Base-by-base conservation (phyloP, 345 rosid species). In the Sisymbrium altissimum region DNA sequence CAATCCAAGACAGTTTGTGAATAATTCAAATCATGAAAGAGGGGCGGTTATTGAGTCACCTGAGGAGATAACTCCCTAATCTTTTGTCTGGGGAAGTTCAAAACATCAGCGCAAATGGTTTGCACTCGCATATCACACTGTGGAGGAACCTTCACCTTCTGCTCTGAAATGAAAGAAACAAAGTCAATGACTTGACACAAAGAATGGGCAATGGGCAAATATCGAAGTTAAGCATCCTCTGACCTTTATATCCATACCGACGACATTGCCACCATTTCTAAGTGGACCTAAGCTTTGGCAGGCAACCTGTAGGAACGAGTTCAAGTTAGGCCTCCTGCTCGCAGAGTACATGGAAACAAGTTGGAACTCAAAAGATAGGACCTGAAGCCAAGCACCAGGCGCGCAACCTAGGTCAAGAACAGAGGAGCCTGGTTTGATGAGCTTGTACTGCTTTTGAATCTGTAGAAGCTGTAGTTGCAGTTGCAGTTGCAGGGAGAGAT, bases 351-450 rank as follows among this genome's bases (percentile, higher is more conserved):
- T 36, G 75, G 44, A 13, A 60, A 45, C 35, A 63, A 63, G 4
- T 27, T 11, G 39, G 6, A 32, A 29, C 13, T 50, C 41, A 27
- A 44, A 41, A 32, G 14, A 25, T 2, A 25, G 8, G 57, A 94
- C 97, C 93, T 94, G 97, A 70, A 95, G 99, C 99, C 99, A 95
- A 64, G 99, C 97, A 81, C 97, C 99, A 52, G 97, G 97, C 46
- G 99, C 99, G 58, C 97, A 95, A 15, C 99, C 97, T 36, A 95
- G 88, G 79, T 92, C 99, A 58, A 95, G 99, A 81, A 95, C 92
- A 56, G 93, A 86, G 71, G 89, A 88, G 2, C 99, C 96, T 6
- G 88, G 86, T 30, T 85, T 84, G 79, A 92, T 89, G 64, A 95
- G 73, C 78, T 88, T 89, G 81, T 88, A 71, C 79, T 89, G 88